phyloP scores from a whole-genome alignment of 768 basidiomycete genomes.

The Boletus sensibilis region DNA sequence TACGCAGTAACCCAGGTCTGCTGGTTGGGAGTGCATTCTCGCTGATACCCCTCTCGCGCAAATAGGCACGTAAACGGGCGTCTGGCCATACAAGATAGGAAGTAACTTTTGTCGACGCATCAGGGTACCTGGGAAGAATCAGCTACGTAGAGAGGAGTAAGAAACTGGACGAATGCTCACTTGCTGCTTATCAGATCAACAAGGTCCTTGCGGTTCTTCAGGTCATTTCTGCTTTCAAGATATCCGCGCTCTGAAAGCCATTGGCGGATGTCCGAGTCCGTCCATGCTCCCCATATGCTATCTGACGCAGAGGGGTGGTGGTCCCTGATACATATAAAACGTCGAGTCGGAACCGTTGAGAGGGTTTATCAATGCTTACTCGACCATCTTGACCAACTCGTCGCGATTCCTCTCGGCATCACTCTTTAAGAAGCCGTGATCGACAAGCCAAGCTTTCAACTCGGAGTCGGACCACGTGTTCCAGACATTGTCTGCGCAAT shows the following conservation, averaged over 20 bases:
- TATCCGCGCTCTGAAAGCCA: conserved; percentile 79
- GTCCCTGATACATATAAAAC: conserved; percentile 41
- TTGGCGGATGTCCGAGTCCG: conserved; percentile 63
- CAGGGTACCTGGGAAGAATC: conserved; percentile 48
- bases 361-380: conserved; percentile 39
- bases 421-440: conserved; percentile 69
- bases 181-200: conserved; percentile 69
- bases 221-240: conserved; percentile 47
- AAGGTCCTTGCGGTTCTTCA: conserved; percentile 72
- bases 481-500: conserved; percentile 52
- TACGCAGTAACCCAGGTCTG: conserved; percentile 80
- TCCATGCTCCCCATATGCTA: conserved; percentile 68
- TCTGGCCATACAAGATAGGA: conserved; percentile 90
- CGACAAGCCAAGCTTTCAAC: conserved; percentile 75
- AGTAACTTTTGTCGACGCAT: conserved; percentile 44
- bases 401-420: conserved; percentile 66
- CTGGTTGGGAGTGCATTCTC: conserved; percentile 64
- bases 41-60: conserved; percentile 71
- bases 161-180: conserved; percentile 36
- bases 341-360: background rate
- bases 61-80: conserved; percentile 85
- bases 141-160: background rate
- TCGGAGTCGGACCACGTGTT: conserved; percentile 76
- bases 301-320: conserved; percentile 65
- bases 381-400: conserved; percentile 72